phyloP scores from a whole-genome alignment of 441 rosid genomes.

The Omphalea diandra region DNA sequence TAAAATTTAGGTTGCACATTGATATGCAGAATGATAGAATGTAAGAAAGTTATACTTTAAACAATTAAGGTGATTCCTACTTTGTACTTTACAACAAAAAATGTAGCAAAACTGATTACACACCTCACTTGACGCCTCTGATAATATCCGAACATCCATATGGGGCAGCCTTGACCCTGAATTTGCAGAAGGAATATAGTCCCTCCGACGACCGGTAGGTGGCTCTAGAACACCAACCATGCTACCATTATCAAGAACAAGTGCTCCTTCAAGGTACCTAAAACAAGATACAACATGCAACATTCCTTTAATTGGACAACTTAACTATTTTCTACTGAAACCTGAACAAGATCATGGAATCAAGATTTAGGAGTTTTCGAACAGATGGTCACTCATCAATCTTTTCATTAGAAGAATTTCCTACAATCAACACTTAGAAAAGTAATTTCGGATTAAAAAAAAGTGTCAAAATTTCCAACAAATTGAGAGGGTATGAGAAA shows the following conservation, averaged over 20 bases:
- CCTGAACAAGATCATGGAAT: background rate
- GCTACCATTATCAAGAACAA: conserved; percentile 50
- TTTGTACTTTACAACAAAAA: background rate
- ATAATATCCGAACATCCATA: conserved; percentile 52
- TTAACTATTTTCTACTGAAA: background rate
- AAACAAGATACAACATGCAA: conserved; percentile 3
- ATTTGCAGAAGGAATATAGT: conserved; percentile 73
- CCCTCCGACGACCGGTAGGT: conserved; percentile 79
- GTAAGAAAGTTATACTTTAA: too few species aligned
- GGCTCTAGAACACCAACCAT: conserved; percentile 27
- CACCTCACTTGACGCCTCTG: conserved; percentile 47
- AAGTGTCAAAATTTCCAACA: background rate
- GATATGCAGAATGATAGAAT: too few species aligned
- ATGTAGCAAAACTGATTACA: background rate
- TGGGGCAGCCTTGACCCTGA: conserved; percentile 95
- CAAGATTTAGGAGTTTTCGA: background rate
- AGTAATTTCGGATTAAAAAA: background rate
- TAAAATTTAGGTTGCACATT: conserved; percentile 1
- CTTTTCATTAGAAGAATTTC: background rate
- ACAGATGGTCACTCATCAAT: background rate
- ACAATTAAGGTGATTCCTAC: background rate
- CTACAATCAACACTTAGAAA: background rate
- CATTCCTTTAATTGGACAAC: background rate
- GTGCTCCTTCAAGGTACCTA: conserved; percentile 84
- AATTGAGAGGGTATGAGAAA: background rate